Base-by-base conservation (phyloP, 371 early-diverging fungal species). In the Mortierella sp. region DNA sequence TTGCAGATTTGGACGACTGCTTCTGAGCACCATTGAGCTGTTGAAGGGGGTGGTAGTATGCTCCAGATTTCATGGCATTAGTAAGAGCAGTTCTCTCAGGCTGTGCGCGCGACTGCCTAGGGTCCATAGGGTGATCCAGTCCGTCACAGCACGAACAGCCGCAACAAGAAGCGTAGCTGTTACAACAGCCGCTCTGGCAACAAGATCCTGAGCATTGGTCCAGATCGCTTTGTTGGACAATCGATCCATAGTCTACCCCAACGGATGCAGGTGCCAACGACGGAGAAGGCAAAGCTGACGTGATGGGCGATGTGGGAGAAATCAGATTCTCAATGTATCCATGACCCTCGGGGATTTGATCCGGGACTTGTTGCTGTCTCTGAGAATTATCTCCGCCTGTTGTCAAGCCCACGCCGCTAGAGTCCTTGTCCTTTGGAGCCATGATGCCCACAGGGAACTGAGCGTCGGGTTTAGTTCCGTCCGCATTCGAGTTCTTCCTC, bases 401-500 rank as follows among this genome's bases (percentile, higher is more conserved):
- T 34, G n/a, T 6, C 22, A 19, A 2, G 53, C 53, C 41, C 55
- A 41, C 50, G 8, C 26, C 26, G 39, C 48, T n/a, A n/a, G n/a
- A n/a, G 3, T 58, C 79, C 63, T 70, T 70, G 2, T 76, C 71
- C 31, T 64, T 67, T 4, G 26, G 22, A 0, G 41, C 14, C 9
- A 29, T 22, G 24, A 29, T 29, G 24, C 63, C 66, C n/a, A 44
- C 22, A 13, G 41, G 24, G 39, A 71, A 61, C 22, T 53, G 34
- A 7, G 77, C 19, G 13, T 79, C 79, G 5, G 24, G 6, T 41
- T 74, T 70, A 34, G 71, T 63, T 1, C 34, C 43, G 22, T 76
- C 71, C 1, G 68, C 67, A 24, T 77, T 80, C 2, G 81, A 77
- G 50, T 63, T 69, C 16, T 77, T 64, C 16, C 80, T 63, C 7